Evolutionary conservation across 2,329 filamentous ascomycete genomes (phyloP).

Genomic region (Magnaporthiopsis poae): DNA sequence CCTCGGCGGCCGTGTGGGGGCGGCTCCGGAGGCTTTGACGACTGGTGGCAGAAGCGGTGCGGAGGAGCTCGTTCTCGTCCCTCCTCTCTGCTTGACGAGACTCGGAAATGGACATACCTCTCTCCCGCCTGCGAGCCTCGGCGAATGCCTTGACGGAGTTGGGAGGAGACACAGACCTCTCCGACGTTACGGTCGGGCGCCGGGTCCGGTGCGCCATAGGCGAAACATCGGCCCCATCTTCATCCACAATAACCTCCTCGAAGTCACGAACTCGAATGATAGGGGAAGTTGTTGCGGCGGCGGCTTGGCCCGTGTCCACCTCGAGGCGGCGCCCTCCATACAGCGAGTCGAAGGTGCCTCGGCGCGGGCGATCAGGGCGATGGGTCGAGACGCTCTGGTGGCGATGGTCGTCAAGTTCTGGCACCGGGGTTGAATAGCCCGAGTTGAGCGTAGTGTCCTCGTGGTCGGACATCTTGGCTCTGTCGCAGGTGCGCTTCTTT

Average conservation of each 20-base stretch:
- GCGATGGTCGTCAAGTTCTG: conserved; percentile 81
- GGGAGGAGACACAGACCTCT: conserved; percentile 70
- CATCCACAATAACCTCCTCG: conserved; percentile 74
- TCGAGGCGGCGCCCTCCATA: conserved; percentile 34
- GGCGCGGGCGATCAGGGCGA: conserved; percentile 49
- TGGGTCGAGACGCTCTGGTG: conserved; percentile 53
- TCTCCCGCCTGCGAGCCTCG: conserved; percentile 74
- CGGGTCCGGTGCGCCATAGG: conserved; percentile 35
- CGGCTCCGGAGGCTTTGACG: conserved; percentile 45
- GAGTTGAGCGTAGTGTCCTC: conserved; percentile 50
- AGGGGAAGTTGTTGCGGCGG: conserved; percentile 29
- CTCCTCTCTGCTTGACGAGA: conserved; percentile 19
- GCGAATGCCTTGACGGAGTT: conserved; percentile 98
- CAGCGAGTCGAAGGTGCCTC: conserved; percentile 66
- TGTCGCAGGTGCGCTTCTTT: neutral
- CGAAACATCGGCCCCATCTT: conserved; percentile 48
- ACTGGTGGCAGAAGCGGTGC: conserved; percentile 59
- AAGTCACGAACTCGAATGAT: conserved; percentile 62
- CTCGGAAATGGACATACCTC: conserved; percentile 53
- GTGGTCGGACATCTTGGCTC: conserved; percentile 54
- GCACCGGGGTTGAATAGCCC: conserved; percentile 63
- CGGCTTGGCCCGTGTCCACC: conserved; percentile 26
- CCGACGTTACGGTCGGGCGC: conserved; percentile 45
- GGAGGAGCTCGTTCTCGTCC: conserved; percentile 48
- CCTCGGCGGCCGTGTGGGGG: conserved; percentile 43